Conservation (phyloP, 1,284 basidiomycete species). For the Naganishia sp. region DNA sequence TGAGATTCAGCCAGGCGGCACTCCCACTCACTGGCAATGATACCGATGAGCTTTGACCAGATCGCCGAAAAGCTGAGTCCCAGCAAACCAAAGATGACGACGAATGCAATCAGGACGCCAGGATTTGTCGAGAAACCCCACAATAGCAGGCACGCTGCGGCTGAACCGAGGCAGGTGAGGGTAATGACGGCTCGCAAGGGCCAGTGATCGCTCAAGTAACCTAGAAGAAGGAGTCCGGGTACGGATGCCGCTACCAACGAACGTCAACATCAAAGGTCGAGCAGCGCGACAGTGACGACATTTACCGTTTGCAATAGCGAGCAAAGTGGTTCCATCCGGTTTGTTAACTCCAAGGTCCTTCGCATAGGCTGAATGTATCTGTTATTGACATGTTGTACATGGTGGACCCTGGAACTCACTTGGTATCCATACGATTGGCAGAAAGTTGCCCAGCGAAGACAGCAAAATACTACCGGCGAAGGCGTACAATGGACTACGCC, state of each 20-base stretch:
- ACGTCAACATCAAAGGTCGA: no score
- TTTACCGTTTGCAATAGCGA: conserved; percentile 51
- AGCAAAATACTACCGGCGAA: conserved; percentile 45
- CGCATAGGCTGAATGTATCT: conserved; percentile 42
- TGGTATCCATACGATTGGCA: conserved; percentile 51
- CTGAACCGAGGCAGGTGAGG: conserved; percentile 44
- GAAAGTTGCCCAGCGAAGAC: conserved; percentile 51
- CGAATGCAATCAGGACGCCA: conserved; percentile 41
- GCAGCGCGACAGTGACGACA: neutral
- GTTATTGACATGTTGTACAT: neutral
- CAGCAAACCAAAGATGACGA: conserved; percentile 43
- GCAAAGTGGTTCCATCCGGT: conserved; percentile 47
- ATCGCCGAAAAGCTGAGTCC: conserved; percentile 43
- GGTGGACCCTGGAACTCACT: conserved; percentile 36
- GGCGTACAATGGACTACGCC: conserved; percentile 39
- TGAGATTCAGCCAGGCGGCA: neutral
- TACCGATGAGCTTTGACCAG: conserved; percentile 45
- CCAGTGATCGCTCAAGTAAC: conserved; percentile 47
- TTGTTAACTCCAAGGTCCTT: conserved; percentile 42
- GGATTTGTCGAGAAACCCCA: conserved; percentile 51
- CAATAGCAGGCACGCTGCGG: conserved; percentile 47
- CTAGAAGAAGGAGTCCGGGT: conserved; percentile 46
- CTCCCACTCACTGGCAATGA: conserved; percentile 40
- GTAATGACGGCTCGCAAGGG: conserved; percentile 44
- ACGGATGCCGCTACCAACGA: conserved; percentile 44